Base-by-base conservation (phyloP, 371 early-diverging fungal genomes). In the Entomophthora muscae region DNA sequence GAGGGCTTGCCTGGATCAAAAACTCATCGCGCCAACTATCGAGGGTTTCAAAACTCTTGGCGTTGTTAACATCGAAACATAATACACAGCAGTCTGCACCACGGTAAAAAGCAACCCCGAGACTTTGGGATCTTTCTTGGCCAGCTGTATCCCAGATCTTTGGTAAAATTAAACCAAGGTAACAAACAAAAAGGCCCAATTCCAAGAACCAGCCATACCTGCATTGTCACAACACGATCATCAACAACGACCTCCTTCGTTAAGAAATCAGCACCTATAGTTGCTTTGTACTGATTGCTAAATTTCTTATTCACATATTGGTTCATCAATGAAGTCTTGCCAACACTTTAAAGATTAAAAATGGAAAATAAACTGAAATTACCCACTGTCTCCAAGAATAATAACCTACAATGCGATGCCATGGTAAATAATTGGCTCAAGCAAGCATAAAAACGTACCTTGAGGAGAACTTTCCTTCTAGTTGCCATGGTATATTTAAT, bases 181-280 rank as follows among this genome's bases (percentile, higher is more conserved):
- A 31, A 7, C 30, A 22, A n/a, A 32, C 32, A 56, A 56, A 23
- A 23, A 64, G 23, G 7, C 23, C 13, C 26, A 57, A 3, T 7
- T 2, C 7, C 26, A 56, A 64, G 0, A 12, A 3, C 51, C 12
- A 10, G 32, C 10, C 69, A 61, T 74, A 89, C 90, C 85, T 95
- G 96, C 81, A 95, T 88, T 28, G 90, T 95, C 24, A 91, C 90
- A 30, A 84, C 70, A 32, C 85, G 80, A 68, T 90, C 90, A 68
- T 91, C 91, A 26, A 93, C 86, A 62, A 85, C 74, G n/a, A 97
- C 87, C 72, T 95, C 96, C 71, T 99, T 99, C 66, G 98, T 97
- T 72, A 98, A 81, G 71, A 98, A 99, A 72, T 98, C 97, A 32
- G 98, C 99, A n/a, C 99, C 99, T 68, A 99, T 98, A 60, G 99